Conservation (phyloP, 352 stramenopile species). For the Globisporangium nagaii region DNA sequence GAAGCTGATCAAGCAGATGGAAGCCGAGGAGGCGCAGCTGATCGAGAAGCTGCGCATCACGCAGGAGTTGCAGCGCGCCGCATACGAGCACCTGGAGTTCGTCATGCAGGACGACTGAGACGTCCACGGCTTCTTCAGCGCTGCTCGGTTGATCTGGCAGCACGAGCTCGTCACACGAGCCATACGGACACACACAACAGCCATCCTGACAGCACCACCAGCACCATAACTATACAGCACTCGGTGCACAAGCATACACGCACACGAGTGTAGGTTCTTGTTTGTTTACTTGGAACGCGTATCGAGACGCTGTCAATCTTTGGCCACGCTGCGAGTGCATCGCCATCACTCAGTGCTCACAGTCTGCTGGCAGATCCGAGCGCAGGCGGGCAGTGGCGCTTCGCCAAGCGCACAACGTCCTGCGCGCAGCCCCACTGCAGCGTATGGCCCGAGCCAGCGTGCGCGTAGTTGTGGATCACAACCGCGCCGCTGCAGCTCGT, state of each 20-base stretch:
- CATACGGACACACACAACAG: not conserved
- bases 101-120: conserved; percentile 42
- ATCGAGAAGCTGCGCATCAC: conserved; percentile 58
- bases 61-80: conserved; percentile 56
- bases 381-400: conserved; percentile 7
- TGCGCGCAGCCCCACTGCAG: conserved; percentile 63
- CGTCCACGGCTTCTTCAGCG: no score
- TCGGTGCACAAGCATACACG: no score
- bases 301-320: no score
- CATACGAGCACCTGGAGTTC: conserved; percentile 64
- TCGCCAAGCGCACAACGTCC: conserved; percentile 37
- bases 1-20: conserved; percentile 61
- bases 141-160: no score
- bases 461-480: conserved; percentile 71
- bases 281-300: not conserved
- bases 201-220: no score
- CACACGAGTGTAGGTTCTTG: no score
- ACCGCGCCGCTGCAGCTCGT: conserved; percentile 27
- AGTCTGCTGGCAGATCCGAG: conserved; percentile 2
- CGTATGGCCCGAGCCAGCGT: conserved; percentile 61
- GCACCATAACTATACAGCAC: no score
- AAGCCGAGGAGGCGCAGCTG: conserved; percentile 47
- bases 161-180: no score
- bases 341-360: not conserved
- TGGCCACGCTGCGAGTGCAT: no score